Evolutionary conservation across 2,329 filamentous ascomycete genomes (phyloP), one percentile per base, ranked within the genome.

Genomic region (Raffaelea albimanens): DNA sequence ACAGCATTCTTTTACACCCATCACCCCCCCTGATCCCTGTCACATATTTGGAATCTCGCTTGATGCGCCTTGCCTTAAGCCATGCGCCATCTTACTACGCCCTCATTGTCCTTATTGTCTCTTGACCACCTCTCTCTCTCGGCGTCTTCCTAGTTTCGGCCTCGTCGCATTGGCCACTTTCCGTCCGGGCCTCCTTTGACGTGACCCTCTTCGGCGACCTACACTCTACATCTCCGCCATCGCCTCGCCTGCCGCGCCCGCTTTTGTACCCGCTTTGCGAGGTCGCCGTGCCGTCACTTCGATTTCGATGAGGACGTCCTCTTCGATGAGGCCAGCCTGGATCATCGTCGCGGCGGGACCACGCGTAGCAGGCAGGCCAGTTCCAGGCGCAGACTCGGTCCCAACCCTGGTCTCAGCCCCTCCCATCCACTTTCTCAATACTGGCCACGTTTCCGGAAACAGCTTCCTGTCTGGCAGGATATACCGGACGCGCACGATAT

Each of bases 281-380:
- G 29, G 46, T 42, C 50, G 49, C 48, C 53, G 55, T 2, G 61
- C 62, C 33, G 61, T 64, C 20, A 63, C 62, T 50, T 65, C 63
- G 8, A 64, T 47, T 55, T 65, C 63, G 39, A 65, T 62, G 59
- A 61, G 65, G 67, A 71, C 70, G 18, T 43, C 61, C 33, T 74
- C 72, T 55, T 73, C 69, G 69, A 76, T 70, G 48, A 77, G 53
- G 10, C 60, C 67, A 0, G 70, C 66, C 57, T 75, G 67, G 0
- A 75, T 57, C 73, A 77, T 77, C 1, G 71, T 77, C 19, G 73
- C 73, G 21, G 73, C 73, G 1, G 74, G 73, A 29, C 67, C n/a
- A 60, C n/a, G 72, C 67, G 3, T n/a, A n/a, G n/a, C n/a, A n/a
- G n/a, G n/a, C n/a, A n/a, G n/a, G n/a, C n/a, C n/a, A n/a, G n/a